phyloP scores from a whole-genome alignment of 208 protist genomes.

The Borovskyia barvae region DNA sequence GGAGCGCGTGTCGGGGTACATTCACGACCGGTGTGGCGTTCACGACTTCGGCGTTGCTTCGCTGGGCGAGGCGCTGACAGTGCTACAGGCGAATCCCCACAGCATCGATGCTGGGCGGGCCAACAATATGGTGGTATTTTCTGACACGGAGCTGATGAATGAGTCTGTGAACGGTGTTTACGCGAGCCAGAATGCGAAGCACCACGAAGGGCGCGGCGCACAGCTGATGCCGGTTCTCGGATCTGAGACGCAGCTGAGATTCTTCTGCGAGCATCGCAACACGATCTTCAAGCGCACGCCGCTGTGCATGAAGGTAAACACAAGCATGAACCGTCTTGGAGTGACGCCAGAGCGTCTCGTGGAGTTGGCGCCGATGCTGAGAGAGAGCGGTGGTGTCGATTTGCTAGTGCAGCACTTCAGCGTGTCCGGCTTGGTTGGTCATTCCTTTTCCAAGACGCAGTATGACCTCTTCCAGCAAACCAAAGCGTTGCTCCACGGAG shows the following conservation, averaged over 20 bases:
- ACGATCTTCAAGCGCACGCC: conserved; percentile 38
- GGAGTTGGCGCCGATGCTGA: conserved; percentile 32
- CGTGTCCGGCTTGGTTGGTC: conserved; percentile 34
- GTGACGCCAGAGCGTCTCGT: conserved; percentile 30
- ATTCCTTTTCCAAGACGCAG: conserved; percentile 36
- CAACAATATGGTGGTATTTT: conserved; percentile 43
- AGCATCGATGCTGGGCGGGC: conserved; percentile 13
- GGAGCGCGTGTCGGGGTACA: conserved; percentile 33
- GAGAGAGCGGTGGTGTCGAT: conserved; percentile 38
- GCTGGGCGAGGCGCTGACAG: conserved; percentile 42
- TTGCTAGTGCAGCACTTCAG: conserved; percentile 57
- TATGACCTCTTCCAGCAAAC: conserved; percentile 37
- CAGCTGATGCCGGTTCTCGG: conserved; percentile 42
- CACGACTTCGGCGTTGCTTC: conserved; percentile 49
- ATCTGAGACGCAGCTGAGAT: conserved; percentile 30
- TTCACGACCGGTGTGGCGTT: conserved; percentile 29
- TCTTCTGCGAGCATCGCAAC: conserved; percentile 30
- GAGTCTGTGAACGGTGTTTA: conserved; percentile 39
- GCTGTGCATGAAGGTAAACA: conserved; percentile 53
- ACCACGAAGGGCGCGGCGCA: conserved; percentile 15
- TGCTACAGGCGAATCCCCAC: conserved; percentile 22
- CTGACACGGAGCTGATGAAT: conserved; percentile 54
- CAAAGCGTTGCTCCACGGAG: conserved; percentile 27
- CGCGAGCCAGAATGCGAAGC: conserved; percentile 34
- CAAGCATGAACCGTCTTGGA: conserved; percentile 56